Percentiles rank a stretch among this genome's conserved stretches.
These are phyloP conservation scores for Xylaria sp. DNA, from an alignment of 2,329 filamentous ascomycete genomes.

Conservation along the genomic window DNA sequence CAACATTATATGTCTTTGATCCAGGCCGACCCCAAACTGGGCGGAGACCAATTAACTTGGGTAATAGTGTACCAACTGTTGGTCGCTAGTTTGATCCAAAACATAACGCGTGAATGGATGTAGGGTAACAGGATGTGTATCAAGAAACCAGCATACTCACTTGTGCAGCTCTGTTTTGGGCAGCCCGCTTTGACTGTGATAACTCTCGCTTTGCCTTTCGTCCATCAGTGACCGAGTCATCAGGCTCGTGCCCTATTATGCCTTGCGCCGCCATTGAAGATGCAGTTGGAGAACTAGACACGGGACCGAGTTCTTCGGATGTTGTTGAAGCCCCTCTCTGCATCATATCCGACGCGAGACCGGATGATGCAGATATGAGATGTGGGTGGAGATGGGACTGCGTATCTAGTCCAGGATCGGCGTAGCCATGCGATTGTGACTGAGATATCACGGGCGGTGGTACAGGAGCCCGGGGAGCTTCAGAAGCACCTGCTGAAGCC, in stretches of 20 bases:
- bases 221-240: conserved; percentile 59
- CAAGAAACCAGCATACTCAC: conserved; percentile 63
- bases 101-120: conserved; percentile 13
- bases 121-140: conserved; percentile 1
- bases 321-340: conserved; percentile 47
- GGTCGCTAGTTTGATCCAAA: not conserved
- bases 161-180: conserved; percentile 96
- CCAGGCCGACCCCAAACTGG: not conserved
- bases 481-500: conserved; percentile 27
- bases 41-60: not conserved
- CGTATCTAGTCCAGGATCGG: conserved; percentile 39
- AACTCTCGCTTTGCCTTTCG: conserved; percentile 89
- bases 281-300: conserved; percentile 45
- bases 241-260: conserved; percentile 50
- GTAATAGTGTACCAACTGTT: not conserved
- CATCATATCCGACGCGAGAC: conserved; percentile 48
- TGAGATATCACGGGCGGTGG: conserved; percentile 41
- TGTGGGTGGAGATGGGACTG: conserved; percentile 47
- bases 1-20: not conserved
- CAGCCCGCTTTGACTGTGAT: conserved; percentile 94
- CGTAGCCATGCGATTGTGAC: conserved; percentile 47
- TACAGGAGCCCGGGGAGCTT: conserved; percentile 37
- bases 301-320: conserved; percentile 47
- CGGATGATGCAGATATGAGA: conserved; percentile 43
- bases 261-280: conserved; percentile 49